Base-by-base conservation (phyloP, 306 rosid genomes). In the Vicia sativa region DNA sequence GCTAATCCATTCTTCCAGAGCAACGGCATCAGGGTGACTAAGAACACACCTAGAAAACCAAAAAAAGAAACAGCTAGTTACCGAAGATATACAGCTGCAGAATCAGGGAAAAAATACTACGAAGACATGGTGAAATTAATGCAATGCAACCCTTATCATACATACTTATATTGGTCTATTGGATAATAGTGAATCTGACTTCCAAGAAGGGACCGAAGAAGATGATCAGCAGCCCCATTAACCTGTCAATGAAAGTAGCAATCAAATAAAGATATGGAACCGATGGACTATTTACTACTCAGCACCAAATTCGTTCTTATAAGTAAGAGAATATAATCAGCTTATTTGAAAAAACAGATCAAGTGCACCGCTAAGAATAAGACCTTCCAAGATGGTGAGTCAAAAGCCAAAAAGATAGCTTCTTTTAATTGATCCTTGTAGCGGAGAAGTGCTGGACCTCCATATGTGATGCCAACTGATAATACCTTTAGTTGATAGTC, bases 301-400 rank as follows among this genome's bases (percentile, higher is more conserved):
- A 25, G 48, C 64, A 64, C 62, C 67, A 65, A 68, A 72, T 46
- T 49, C 18, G 25, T 48, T 57, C 48, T 46, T n/a, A 70, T 13
- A 54, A 67, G 68, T 13, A 54, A 67, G 68, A 80, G 39, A 58
- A 39, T 18, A 71, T 54, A 23, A 49, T 50, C 61, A 41, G 46
- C 26, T 53, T 58, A 44, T 50, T 62, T 15, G 66, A 53, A 59
- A 38, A 65, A 77, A 71, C 43, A 13, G 56, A 45, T 72, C 76
- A 77, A 65, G 39, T 23, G 71, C 6, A 4, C 11, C 0, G 14
- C 43, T n/a, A 76, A 66, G 23, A 67, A 71, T 38, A 70, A 66
- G 41, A 93, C 99, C 99, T 93, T 93, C 99, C 97, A 90, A 55
- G 99, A 93, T 38, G 96, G 96, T 37, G 97, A 83, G 70, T 93